phyloP scores from a whole-genome alignment of 2,329 filamentous ascomycete species.

The Fusarium annulatum region DNA sequence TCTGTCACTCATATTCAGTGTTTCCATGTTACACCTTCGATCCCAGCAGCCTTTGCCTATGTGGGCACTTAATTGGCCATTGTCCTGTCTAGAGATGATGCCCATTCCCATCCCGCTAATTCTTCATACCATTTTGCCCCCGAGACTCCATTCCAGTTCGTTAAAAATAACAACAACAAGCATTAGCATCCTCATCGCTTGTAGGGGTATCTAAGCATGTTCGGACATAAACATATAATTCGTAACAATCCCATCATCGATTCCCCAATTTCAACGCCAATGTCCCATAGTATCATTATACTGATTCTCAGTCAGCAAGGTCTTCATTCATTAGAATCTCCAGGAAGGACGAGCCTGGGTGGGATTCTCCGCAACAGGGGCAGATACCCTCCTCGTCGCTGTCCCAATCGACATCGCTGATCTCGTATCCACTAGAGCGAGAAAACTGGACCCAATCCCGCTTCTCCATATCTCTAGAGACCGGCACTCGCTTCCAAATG shows the following conservation, averaged over 20 bases:
- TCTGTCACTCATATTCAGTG: neutral
- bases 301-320: conserved; percentile 42
- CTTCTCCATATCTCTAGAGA: conserved; percentile 52
- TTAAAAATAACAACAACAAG: conserved; percentile 30
- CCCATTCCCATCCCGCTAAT: neutral
- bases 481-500: conserved; percentile 64
- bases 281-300: conserved; percentile 21
- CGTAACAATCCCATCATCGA: conserved; percentile 13
- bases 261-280: conserved; percentile 21
- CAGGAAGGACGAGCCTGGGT: conserved; percentile 51
- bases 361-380: conserved; percentile 55
- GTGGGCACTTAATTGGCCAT: neutral
- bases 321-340: conserved; percentile 47
- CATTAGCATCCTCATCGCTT: conserved; percentile 23
- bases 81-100: conserved; percentile 18
- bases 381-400: conserved; percentile 52
- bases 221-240: conserved; percentile 35
- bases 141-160: conserved; percentile 23
- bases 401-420: conserved; percentile 48
- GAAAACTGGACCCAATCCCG: conserved; percentile 63
- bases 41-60: neutral
- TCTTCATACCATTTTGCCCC: conserved; percentile 14
- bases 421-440: conserved; percentile 53
- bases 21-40: neutral
- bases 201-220: conserved; percentile 46